Evolutionary conservation across 2,329 filamentous ascomycete genomes (phyloP).

Genomic region (Diaporthe longicolla): DNA sequence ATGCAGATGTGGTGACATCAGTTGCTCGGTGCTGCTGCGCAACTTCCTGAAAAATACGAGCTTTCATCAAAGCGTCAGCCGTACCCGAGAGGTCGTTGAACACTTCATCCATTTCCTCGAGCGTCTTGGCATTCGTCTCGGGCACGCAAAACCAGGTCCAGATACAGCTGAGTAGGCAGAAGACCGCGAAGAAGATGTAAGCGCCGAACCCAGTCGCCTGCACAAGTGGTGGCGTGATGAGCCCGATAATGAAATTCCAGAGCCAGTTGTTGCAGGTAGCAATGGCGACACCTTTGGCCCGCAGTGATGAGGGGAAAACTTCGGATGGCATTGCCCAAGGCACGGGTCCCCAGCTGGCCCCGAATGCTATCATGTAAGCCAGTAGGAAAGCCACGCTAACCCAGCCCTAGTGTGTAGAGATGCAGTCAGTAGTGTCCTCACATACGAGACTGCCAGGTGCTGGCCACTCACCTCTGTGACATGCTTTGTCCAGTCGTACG

Average conservation of each 20-base stretch:
- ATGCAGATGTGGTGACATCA: slow-evolving; percentile 9
- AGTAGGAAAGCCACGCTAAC: slow-evolving; percentile 33
- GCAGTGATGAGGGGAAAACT: slow-evolving; percentile 72
- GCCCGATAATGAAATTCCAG: slow-evolving; percentile 71
- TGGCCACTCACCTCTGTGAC: slow-evolving; percentile 50
- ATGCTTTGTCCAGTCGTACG: slow-evolving; percentile 64
- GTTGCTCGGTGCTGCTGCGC: slow-evolving; percentile 9
- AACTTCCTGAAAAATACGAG: slow-evolving; percentile 27
- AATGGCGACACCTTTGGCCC: slow-evolving; percentile 75
- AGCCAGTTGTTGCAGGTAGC: slow-evolving; percentile 73
- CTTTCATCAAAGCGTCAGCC: slow-evolving; percentile 42
- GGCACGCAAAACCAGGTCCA: slow-evolving; percentile 38
- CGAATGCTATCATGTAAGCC: slow-evolving; percentile 23
- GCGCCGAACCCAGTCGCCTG: slow-evolving; percentile 28
- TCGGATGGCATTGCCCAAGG: slow-evolving; percentile 59
- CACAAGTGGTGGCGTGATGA: slow-evolving; percentile 25
- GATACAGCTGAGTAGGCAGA: slow-evolving; percentile 25
- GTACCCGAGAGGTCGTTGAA: slow-evolving; percentile 52
- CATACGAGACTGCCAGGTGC: not conserved
- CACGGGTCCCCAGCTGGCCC: slow-evolving; percentile 30
- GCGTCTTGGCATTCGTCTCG: slow-evolving; percentile 32
- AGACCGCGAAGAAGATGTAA: slow-evolving; percentile 37
- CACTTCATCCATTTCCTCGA: slow-evolving; percentile 39
- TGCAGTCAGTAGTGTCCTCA: slow-evolving; percentile 44
- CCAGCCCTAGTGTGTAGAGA: slow-evolving; percentile 38